Conservation (phyloP, 2,329 filamentous ascomycete species). For the Ceratocystis cacaofunesta region DNA sequence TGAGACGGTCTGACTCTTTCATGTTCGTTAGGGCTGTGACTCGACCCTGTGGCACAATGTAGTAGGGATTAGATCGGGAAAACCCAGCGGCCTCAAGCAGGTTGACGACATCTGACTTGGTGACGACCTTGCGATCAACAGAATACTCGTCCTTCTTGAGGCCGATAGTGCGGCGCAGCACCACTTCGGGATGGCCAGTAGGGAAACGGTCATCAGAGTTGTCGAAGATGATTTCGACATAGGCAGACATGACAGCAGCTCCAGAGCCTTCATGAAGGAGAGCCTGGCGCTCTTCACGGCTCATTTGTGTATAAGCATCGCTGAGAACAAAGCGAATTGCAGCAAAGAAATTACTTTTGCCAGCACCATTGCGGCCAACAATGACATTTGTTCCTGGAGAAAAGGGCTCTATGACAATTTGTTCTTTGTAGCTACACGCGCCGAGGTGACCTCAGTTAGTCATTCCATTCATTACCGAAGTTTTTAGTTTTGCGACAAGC, state of each 20-base stretch:
- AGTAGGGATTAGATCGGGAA: slow-evolving; percentile 94
- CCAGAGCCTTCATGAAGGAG: slow-evolving; percentile 96
- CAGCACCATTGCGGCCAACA: slow-evolving; percentile 95
- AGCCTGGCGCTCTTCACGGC: slow-evolving; percentile 85
- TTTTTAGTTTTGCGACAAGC: background rate
- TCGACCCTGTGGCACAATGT: slow-evolving; percentile 94
- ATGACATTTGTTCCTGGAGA: slow-evolving; percentile 96
- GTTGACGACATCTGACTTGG: slow-evolving; percentile 87
- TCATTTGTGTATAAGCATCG: slow-evolving; percentile 93
- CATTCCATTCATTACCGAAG: background rate
- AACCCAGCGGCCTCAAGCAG: slow-evolving; percentile 92
- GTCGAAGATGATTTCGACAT: slow-evolving; percentile 98
- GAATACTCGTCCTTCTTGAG: slow-evolving; percentile 98
- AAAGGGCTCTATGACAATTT: slow-evolving; percentile 96
- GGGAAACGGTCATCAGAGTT: slow-evolving; percentile 93
- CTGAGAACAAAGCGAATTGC: slow-evolving; percentile 96
- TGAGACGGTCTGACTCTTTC: slow-evolving; percentile 86
- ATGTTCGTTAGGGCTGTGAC: slow-evolving; percentile 95
- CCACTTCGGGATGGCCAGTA: slow-evolving; percentile 78
- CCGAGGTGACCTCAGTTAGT: slow-evolving; percentile 21
- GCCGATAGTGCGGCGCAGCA: slow-evolving; percentile 85
- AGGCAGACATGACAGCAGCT: slow-evolving; percentile 97
- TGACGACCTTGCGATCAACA: slow-evolving; percentile 89
- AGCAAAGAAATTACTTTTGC: slow-evolving; percentile 99
- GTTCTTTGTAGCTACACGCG: slow-evolving; percentile 79